phyloP scores from a whole-genome alignment of 192 early-diverging fungal genomes.

The Allomyces macrogynus region DNA sequence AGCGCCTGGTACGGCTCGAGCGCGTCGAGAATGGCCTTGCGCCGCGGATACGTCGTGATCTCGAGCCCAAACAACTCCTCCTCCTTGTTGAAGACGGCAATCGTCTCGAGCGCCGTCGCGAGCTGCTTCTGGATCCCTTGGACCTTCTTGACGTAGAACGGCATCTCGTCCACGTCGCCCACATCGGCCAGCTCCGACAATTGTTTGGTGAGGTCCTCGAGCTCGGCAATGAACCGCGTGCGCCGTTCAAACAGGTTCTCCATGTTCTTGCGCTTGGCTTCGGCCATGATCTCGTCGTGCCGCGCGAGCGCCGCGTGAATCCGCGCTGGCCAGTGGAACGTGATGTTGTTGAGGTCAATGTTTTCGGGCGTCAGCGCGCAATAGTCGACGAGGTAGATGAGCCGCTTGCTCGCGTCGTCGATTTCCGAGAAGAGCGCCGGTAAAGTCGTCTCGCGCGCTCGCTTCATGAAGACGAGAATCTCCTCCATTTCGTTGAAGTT shows the following conservation, averaged over 20 bases:
- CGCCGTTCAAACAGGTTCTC: conserved; percentile 26
- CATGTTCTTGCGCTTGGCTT: conserved; percentile 30
- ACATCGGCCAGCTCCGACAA: conserved; percentile 59
- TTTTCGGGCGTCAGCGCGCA: conserved; percentile 30
- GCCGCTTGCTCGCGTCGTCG: conserved; percentile 24
- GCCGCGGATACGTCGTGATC: conserved; percentile 13
- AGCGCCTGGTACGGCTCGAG: conserved; percentile 81
- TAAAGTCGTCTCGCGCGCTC: conserved; percentile 17
- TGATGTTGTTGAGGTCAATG: conserved; percentile 32
- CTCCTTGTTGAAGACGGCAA: conserved; percentile 82
- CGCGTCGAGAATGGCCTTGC: conserved; percentile 57
- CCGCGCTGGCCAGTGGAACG: conserved; percentile 38
- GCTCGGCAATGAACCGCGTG: conserved; percentile 27
- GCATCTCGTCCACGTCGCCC: conserved; percentile 56
- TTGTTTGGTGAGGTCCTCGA: conserved; percentile 32
- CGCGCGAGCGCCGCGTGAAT: conserved; percentile 28
- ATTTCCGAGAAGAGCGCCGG: conserved; percentile 24
- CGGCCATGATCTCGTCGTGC: conserved; percentile 31
- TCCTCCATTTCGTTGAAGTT: conserved; percentile 47
- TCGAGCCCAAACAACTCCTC: conserved; percentile 3
- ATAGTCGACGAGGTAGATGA: conserved; percentile 32
- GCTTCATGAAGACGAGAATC: conserved; percentile 35
- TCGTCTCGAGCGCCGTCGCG: conserved; percentile 68
- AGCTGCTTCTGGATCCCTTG: conserved; percentile 63
- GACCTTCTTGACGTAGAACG: conserved; percentile 63